Evolutionary conservation across 148 eudicot species (phyloP), one percentile per base, ranked within the genome.

Genomic region (Vaccinium macrocarpon): DNA sequence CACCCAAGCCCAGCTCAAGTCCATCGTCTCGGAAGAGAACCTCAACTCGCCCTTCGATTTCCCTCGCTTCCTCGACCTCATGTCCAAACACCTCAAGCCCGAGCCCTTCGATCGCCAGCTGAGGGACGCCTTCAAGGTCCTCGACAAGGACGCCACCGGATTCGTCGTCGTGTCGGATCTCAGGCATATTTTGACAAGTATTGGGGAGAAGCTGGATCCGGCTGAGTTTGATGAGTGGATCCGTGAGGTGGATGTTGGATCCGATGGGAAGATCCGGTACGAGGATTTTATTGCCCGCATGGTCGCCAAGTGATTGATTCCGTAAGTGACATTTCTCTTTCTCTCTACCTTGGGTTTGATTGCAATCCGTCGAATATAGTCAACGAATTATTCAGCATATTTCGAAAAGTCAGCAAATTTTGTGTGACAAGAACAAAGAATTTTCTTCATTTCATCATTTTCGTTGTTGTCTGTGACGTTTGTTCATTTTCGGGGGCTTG

Each of bases 191-290:
- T 62, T 96, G 42, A 96, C 98, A 18, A 94, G 93, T 62, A 96
- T 94, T 81, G 98, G 98, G 2, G 98, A 96, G 92, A 96, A 94
- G 85, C 91, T 94, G 76, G 98, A 96, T 84, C 94, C 94, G 7
- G 94, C 93, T 21, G 98, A 96, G 86, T 96, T 96, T 84, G 98
- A 96, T 85, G 98, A 96, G 94, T 96, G 98, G 98, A 96, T 96
- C 92, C 91, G 98, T 9, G 98, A 96, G 88, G 95, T 94, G 18
- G 92, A 94, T 61, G 94, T 93, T 75, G 98, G 92, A 81, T 91
- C 92, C 79, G 93, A 94, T 48, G 91, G 98, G 0, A 88, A 90
- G 84, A 90, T 92, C 80, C 87, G 83, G 82, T 92, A 95, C 73
- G 95, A 91, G 84, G 95, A 92, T 74, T 92, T 93, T 81, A 93